phyloP scores from a whole-genome alignment of 2,329 filamentous ascomycete genomes.

The Thielaviopsis punctulata region DNA sequence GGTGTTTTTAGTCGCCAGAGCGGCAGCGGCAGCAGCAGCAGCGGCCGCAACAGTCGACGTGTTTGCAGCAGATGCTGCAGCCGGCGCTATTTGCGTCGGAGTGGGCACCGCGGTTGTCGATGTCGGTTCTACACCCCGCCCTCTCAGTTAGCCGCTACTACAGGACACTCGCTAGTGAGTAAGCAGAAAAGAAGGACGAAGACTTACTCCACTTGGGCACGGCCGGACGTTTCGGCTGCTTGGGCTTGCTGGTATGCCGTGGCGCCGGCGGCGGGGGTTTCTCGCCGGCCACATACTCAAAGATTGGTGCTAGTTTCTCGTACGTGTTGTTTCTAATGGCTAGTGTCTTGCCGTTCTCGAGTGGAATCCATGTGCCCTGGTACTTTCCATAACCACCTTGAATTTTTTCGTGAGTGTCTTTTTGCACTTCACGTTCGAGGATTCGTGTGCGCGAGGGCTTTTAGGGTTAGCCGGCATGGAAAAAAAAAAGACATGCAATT shows the following conservation, averaged over 20 bases:
- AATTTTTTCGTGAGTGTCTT: slow-evolving; percentile 91
- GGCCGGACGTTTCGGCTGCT: slow-evolving; percentile 50
- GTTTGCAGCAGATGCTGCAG: neutral
- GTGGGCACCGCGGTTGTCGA: neutral
- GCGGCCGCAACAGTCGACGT: neutral
- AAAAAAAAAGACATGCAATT: neutral
- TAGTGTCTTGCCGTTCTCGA: slow-evolving; percentile 62
- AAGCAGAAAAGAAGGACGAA: neutral
- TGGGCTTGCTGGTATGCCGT: slow-evolving; percentile 78
- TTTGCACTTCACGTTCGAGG: slow-evolving; percentile 90
- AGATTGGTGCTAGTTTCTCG: slow-evolving; percentile 69
- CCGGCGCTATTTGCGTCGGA: neutral
- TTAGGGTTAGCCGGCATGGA: neutral
- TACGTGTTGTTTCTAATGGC: slow-evolving; percentile 77
- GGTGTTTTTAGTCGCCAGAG: neutral
- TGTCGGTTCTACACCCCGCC: neutral
- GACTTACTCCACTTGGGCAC: slow-evolving; percentile 38
- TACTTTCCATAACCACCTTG: slow-evolving; percentile 98
- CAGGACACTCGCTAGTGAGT: no score
- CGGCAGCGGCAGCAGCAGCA: slow-evolving; percentile 20
- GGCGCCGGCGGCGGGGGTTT: slow-evolving; percentile 84
- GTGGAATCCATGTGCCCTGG: slow-evolving; percentile 96
- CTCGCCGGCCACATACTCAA: slow-evolving; percentile 73
- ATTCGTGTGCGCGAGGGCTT: slow-evolving; percentile 77
- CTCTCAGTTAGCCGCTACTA: neutral